Evolutionary conservation across 805 yeast species (phyloP), one percentile per base, ranked within the genome.

Genomic region (Huiozyma sinensis): DNA sequence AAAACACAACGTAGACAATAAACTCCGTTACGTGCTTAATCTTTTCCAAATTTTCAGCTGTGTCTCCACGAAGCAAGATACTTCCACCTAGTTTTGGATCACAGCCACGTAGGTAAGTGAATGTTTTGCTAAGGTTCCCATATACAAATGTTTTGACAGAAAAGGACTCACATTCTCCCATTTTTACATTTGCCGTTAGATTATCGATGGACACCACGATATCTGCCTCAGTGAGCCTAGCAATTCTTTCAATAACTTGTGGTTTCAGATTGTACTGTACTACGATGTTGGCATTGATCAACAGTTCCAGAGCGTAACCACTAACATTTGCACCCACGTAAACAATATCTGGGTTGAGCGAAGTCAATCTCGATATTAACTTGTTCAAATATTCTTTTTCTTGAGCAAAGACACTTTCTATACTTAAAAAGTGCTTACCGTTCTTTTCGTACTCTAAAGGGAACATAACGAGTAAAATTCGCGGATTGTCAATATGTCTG

Each of bases 171-270:
- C 97, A 90, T 6, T 68, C 66, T 0, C 98, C 99, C 41, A 92
- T 67, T 44, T 73, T 77, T 3, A 86, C 78, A 36, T 69, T 72
- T 51, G 79, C 72, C 9, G 92, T 85, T 10, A 92, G 66, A 55
- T 83, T 85, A 56, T 92, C 96, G 43, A 88, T 82, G 0, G 97
- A 82, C 17, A 81, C 78, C 17, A 86, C 83, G 24, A 94, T 79
- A 55, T 88, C 96, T 0, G 95, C 88, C 41, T 77, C 79, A 0
- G 95, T 83, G 49, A 87, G 70, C 44, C 87, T 68, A 0, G 96
- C 76, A 4, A 90, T 72, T 44, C 94, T 70, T 49, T 81, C 83
- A 37, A 92, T 73, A 1, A 88, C 89, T 50, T 79, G 87, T 0
- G 84, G 85, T 56, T 92, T 87, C 46, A 87, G 74, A 50, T 84